Percentiles rank a stretch among this genome's conserved stretches.
Conservation (phyloP, 495 filamentous ascomycete species). For the Podospora appendiculata region DNA sequence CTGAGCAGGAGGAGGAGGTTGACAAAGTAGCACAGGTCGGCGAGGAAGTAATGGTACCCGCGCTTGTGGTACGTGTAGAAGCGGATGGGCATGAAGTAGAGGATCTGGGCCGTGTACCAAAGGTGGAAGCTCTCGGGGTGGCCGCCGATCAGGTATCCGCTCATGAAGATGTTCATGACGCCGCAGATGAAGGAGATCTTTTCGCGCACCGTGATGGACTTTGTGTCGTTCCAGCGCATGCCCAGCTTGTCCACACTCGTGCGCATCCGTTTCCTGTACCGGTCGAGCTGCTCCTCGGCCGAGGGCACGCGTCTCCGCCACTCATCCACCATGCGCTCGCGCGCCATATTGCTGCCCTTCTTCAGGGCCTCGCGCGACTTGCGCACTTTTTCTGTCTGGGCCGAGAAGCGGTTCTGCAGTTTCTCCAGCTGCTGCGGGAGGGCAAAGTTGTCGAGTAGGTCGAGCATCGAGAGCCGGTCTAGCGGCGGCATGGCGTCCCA, state of each 20-base stretch:
- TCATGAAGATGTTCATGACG: constrained; percentile 94
- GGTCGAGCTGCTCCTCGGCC: constrained; percentile 85
- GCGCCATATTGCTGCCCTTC: constrained; percentile 36
- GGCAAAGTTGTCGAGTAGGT: constrained; percentile 89
- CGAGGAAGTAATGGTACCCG: constrained; percentile 95
- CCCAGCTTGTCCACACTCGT: constrained; percentile 79
- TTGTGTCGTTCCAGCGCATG: constrained; percentile 79
- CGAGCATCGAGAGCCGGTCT: constrained; percentile 87
- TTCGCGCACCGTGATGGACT: constrained; percentile 79
- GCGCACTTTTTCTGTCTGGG: constrained; percentile 79
- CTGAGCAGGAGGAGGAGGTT: constrained; percentile 77
- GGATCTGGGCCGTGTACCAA: constrained; percentile 82
- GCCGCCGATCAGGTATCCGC: constrained; percentile 85
- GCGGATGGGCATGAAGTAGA: constrained; percentile 95
- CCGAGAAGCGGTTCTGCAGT: constrained; percentile 67
- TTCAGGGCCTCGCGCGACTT: constrained; percentile 69
- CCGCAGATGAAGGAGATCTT: constrained; percentile 94
- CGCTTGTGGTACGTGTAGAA: constrained; percentile 81
- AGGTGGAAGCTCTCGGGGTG: constrained; percentile 79
- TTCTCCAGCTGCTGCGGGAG: constrained; percentile 83
- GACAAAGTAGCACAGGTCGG: constrained; percentile 96
- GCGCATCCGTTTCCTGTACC: constrained; percentile 81
- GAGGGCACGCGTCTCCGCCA: constrained; percentile 75
- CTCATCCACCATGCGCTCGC: constrained; percentile 76
- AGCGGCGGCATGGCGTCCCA: constrained; percentile 80